These are phyloP conservation scores for Penicillium sp. DNA, from an alignment of 2,329 filamentous ascomycete species.

Conservation along the genomic window DNA sequence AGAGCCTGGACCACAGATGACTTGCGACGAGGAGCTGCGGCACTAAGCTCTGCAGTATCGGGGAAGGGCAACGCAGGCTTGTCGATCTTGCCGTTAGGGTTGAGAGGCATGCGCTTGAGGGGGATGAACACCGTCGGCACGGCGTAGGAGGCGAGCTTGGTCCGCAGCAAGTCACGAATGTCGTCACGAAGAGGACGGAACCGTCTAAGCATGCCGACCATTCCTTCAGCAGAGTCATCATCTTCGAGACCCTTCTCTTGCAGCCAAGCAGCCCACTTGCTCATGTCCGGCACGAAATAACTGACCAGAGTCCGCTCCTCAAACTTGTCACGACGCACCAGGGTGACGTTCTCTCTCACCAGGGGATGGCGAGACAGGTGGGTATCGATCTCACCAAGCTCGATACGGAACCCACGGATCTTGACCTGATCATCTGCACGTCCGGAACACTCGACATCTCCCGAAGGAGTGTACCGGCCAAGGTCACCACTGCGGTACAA, in stretches of 20 bases:
- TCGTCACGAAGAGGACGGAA: constrained; percentile 55
- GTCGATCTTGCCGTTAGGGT: constrained; percentile 76
- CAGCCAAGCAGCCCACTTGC: constrained; percentile 64
- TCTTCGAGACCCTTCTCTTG: constrained; percentile 48
- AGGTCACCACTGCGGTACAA: constrained; percentile 83
- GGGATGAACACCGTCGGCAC: constrained; percentile 67
- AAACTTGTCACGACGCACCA: constrained; percentile 72
- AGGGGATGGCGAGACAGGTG: constrained; percentile 66
- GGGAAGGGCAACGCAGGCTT: constrained; percentile 72
- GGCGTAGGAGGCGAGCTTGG: constrained; percentile 63
- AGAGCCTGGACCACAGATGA: constrained; percentile 42
- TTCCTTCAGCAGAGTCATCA: constrained; percentile 40
- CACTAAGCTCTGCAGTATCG: constrained; percentile 58
- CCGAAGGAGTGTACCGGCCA: constrained; percentile 61
- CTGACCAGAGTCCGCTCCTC: constrained; percentile 81
- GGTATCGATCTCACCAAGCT: constrained; percentile 84
- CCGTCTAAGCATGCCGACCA: constrained; percentile 50
- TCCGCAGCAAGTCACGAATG: constrained; percentile 59
- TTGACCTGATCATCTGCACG: constrained; percentile 85
- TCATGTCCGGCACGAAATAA: constrained; percentile 77
- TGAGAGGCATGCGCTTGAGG: constrained; percentile 64
- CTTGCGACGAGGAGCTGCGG: constrained; percentile 45
- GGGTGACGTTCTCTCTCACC: constrained; percentile 74
- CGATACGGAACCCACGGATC: constrained; percentile 89
- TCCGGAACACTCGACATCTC: constrained; percentile 68